phyloP scores from a whole-genome alignment of 352 stramenopile genomes.

The Blastocystis sp. region DNA sequence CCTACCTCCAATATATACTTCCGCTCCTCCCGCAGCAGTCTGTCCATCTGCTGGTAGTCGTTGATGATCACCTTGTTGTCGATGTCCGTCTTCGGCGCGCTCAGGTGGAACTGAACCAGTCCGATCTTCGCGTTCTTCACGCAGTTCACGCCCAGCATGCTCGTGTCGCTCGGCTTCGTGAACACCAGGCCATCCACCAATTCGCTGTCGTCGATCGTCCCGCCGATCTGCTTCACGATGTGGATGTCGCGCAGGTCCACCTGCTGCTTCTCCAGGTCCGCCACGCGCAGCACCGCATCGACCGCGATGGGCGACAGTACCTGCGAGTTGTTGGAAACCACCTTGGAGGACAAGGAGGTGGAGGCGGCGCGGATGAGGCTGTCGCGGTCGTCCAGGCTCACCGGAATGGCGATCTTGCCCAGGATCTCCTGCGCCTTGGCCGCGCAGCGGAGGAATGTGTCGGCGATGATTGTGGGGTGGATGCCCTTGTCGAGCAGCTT shows the following conservation, averaged over 20 bases:
- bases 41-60: slow-evolving; percentile 98
- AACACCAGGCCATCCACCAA: slow-evolving; percentile 95
- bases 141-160: slow-evolving; percentile 60
- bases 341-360: slow-evolving; percentile 95
- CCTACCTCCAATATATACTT: slow-evolving; percentile 93
- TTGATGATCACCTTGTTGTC: slow-evolving; percentile 99
- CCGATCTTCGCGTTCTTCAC: slow-evolving; percentile 98
- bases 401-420: slow-evolving; percentile 82
- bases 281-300: slow-evolving; percentile 92
- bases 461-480: slow-evolving; percentile 94
- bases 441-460: slow-evolving; percentile 88
- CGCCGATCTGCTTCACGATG: slow-evolving; percentile 94
- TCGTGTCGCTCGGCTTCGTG: slow-evolving; percentile 82
- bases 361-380: slow-evolving; percentile 93
- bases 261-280: slow-evolving; percentile 82
- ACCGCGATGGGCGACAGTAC: slow-evolving; percentile 94
- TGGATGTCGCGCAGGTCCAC: slow-evolving; percentile 95
- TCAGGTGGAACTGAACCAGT: slow-evolving; percentile 87
- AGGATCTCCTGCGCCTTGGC: slow-evolving; percentile 83
- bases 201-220: slow-evolving; percentile 98
- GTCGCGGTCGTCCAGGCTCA: slow-evolving; percentile 88
- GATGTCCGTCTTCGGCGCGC: slow-evolving; percentile 98
- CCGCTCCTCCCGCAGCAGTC: slow-evolving; percentile 94
- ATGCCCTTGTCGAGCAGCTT: slow-evolving; percentile 86
- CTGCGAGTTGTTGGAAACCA: slow-evolving; percentile 94